Evolutionary conservation across 495 filamentous ascomycete genomes (phyloP).

Genomic region (Parathielavia appendiculata): DNA sequence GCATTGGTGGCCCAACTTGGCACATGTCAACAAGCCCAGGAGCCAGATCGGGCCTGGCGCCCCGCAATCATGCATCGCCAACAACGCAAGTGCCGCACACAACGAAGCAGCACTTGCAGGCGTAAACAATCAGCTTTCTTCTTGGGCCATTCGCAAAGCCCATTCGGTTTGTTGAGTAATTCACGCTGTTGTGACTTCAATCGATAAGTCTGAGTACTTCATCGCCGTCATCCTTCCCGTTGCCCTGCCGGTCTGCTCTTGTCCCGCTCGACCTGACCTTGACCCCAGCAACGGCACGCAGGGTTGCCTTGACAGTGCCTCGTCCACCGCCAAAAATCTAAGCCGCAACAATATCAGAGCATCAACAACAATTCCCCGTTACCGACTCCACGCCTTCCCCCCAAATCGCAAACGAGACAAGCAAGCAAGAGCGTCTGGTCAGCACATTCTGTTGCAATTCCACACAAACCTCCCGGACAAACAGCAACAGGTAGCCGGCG

Average conservation of each 20-base stretch:
- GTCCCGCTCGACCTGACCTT: neutral
- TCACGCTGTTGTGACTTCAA: too few relatives aligned
- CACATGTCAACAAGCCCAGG: constrained; percentile 19
- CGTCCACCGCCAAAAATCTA: constrained; percentile 10
- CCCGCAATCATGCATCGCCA: constrained; percentile 9
- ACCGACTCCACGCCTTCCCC: too few relatives aligned
- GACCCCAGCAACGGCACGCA: neutral
- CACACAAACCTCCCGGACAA: too few relatives aligned
- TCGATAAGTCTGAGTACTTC: too few relatives aligned
- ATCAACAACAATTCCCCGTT: neutral
- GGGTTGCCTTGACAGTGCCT: neutral
- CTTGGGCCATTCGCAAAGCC: neutral
- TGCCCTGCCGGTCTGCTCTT: neutral
- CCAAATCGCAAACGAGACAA: too few relatives aligned
- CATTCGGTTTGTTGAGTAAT: neutral
- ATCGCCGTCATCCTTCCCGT: too few relatives aligned
- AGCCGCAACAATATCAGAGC: constrained; percentile 5
- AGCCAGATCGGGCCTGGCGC: constrained; percentile 8
- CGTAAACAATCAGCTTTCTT: neutral
- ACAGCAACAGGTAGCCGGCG: too few relatives aligned
- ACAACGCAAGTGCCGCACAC: neutral
- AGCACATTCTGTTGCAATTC: too few relatives aligned
- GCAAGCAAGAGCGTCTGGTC: neutral
- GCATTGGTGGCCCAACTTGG: constrained; percentile 9
- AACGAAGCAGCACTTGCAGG: neutral